A percentile compares a stretch with the other conserved stretches of the same genome.
phyloP scores from a whole-genome alignment of 1,284 basidiomycete species.

The Apiotrichum porosum region DNA sequence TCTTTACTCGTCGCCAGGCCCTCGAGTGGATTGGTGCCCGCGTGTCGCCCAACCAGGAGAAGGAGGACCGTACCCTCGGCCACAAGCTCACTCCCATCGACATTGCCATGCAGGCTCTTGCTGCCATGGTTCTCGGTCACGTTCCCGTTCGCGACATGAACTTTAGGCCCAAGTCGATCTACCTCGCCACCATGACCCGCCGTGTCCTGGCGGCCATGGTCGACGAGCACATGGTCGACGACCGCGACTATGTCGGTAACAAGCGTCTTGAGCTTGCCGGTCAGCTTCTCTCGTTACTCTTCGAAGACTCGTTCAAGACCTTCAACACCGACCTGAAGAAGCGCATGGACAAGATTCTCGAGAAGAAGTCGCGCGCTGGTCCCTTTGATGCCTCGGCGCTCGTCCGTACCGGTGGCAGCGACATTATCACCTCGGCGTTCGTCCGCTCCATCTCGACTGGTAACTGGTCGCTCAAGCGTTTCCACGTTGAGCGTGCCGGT shows the following conservation, averaged over 20 bases:
- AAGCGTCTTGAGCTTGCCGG: constrained; percentile 97
- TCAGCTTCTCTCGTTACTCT: constrained; percentile 88
- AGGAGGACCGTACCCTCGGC: constrained; percentile 35
- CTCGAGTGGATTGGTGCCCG: constrained; percentile 91
- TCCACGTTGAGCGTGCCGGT: constrained; percentile 99
- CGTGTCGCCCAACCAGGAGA: constrained; percentile 74
- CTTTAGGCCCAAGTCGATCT: constrained; percentile 92
- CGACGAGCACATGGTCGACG: constrained; percentile 95
- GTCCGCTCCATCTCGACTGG: constrained; percentile 97
- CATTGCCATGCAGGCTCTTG: constrained; percentile 91
- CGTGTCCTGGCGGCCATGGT: constrained; percentile 95
- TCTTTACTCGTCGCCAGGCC: constrained; percentile 90
- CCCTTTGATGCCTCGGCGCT: constrained; percentile 82
- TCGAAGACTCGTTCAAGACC: constrained; percentile 98
- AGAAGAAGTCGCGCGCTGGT: constrained; percentile 90
- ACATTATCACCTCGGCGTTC: constrained; percentile 94
- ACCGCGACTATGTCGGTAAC: constrained; percentile 98
- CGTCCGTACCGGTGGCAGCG: constrained; percentile 54
- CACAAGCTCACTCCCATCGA: constrained; percentile 83
- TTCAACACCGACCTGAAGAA: constrained; percentile 96
- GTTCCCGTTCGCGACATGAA: constrained; percentile 88
- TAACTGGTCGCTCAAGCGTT: constrained; percentile 98
- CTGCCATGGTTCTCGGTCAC: constrained; percentile 95
- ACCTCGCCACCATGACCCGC: constrained; percentile 96
- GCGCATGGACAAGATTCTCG: constrained; percentile 95